Evolutionary conservation across 257 asterid species (phyloP), one percentile per base, ranked within the genome.

Genomic region (Cordia subcordata): DNA sequence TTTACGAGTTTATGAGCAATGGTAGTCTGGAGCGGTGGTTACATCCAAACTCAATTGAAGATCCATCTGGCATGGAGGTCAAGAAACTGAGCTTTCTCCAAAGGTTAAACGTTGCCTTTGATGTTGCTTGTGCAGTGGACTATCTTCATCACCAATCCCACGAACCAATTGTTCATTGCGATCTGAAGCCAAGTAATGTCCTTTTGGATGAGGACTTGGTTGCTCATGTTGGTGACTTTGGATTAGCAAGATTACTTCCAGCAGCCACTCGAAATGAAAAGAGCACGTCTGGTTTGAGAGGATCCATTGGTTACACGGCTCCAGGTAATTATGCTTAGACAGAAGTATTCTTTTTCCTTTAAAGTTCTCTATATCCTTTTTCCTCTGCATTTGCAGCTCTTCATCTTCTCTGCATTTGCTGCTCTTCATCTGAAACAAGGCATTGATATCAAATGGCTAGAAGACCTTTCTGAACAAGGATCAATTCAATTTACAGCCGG

Each of bases 101-200:
- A 58, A 68, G 68, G 40, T 45, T 68, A 20, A 59, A 67, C 16
- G 19, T 67, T 14, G 73, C 57, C 45, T 17, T 72, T 1, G 70
- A 72, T 39, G 51, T 67, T 63, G 78, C 68, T 59, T 54, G 15
- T 63, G 79, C 76, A 1, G 27, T 72, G 11, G 44, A 66, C 15
- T 69, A 66, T 57, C 77, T 73, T 51, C 79, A 73, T 45, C 66
- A 60, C 68, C 62, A 53, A 11, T 70, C 77, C 21, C 46, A 57
- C 16, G 52, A 61, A 1, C 65, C 67, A 1, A 49, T 77, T 14
- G 40, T 73, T 39, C 79, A 73, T 45, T 58, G 79, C 35, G 68
- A 76, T 64, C 50, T 76, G 55, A 76, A 76, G 65, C 81, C 77
- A 12, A 63, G 73, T 35, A 68, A 76, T 20, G 58, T 76, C 39